Conservation (phyloP, 768 basidiomycete genomes). For the Pulveroboletus sp. region DNA sequence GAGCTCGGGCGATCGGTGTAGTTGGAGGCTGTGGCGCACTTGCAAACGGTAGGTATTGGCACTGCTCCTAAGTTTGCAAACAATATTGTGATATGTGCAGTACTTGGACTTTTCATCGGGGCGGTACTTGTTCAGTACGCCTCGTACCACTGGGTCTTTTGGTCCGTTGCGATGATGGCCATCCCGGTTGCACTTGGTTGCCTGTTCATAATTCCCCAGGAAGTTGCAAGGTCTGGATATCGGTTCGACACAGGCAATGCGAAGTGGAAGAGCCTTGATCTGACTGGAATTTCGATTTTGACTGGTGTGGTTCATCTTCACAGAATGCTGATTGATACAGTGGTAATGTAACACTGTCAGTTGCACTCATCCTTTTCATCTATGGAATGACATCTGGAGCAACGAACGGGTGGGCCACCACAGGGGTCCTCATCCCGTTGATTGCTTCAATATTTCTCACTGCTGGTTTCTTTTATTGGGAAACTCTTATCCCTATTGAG, state of each 20-base stretch:
- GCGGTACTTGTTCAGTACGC: conserved; percentile 37
- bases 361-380: conserved; percentile 36
- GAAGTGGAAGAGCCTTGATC: conserved; percentile 33
- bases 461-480: conserved; percentile 48
- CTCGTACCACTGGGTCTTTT: conserved; percentile 51
- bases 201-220: conserved; percentile 33
- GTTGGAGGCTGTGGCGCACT: conserved; percentile 44
- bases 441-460: conserved; percentile 40
- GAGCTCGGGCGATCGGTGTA: conserved; percentile 44
- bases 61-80: not conserved
- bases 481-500: conserved; percentile 36
- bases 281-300: conserved; percentile 36
- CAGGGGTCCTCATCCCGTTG: conserved; percentile 43
- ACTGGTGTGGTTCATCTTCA: conserved; percentile 24
- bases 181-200: conserved; percentile 29
- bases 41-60: conserved; percentile 35
- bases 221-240: conserved; percentile 1
- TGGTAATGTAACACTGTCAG: conserved; percentile 15
- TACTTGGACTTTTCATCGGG: conserved; percentile 40
- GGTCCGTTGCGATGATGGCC: conserved; percentile 39
- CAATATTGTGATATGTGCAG: conserved; percentile 16
- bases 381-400: conserved; percentile 44
- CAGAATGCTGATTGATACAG: not conserved
- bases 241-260: not conserved
- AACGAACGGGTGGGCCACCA: conserved; percentile 45